Base-by-base conservation (phyloP, 1,139 yeast species). In the Pichia sp. region DNA sequence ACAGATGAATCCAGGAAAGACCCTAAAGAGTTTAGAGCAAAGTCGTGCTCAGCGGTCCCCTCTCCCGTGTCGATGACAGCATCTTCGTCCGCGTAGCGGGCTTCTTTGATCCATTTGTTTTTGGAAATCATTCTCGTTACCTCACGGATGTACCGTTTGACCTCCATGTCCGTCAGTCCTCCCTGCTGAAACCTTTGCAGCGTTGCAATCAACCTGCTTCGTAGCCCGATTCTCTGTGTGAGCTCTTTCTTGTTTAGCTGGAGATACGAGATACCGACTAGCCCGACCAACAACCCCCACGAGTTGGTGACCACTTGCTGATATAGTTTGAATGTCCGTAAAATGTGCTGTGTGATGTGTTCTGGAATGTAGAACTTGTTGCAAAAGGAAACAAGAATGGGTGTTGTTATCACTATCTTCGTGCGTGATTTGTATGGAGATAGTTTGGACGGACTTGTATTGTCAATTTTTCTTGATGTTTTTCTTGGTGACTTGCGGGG, bases 281-380 rank as follows among this genome's bases (percentile, higher is more conserved):
- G 65, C 0, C 90, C 91, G 64, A 87, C 82, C 1, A 85, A 79
- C 28, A 85, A 65, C 16, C 82, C 79, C 88, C 90, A 85, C 44
- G 83, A 85, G 52, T 78, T 80, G 47, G 78, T 77, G 49, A 83
- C 76, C 58, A 80, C 79, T 47, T 76, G 74, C 42, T 76, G 73
- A 58, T 80, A 80, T 2, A 71, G 67, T 39, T 74, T 68, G 58
- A 77, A 84, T 0, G 83, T 76, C 39, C 74, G 75, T 12, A 83
- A 58, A 54, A 85, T 71, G 41, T 71, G 67, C 30, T 73, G 71
- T 0, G 88, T 79, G 5, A 78, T 69, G 0, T 74, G 71, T 13
- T 75, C 70, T 0, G 88, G 87, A 30, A 85, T 71, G 62, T 79
- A 80, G 62, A 85, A 84, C 54, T 76, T 74, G 61, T 83, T 83